Percentiles rank a stretch among this genome's conserved stretches.
phyloP scores from a whole-genome alignment of 345 rosid species.

The Bruguiera gymnorhiza region DNA sequence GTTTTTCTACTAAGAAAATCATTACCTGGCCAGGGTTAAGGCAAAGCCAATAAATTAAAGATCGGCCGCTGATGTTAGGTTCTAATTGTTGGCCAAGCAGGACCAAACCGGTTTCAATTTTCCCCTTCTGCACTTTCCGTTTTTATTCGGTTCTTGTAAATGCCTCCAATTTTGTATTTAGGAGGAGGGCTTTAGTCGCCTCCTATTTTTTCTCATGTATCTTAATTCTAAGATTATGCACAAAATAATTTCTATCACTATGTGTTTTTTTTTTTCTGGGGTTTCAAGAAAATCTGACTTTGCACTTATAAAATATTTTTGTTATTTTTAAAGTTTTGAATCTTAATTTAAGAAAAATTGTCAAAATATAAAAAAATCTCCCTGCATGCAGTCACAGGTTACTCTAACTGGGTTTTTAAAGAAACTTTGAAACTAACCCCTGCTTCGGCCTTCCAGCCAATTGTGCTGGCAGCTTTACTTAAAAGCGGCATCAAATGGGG shows the following conservation, averaged over 20 bases:
- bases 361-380: too few species aligned
- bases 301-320: too few species aligned
- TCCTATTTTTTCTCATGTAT: slow-evolving; percentile 16
- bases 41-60: too few species aligned
- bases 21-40: too few species aligned
- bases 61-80: slow-evolving; percentile 1
- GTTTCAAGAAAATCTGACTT: too few species aligned
- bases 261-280: too few species aligned
- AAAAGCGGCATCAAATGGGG: not conserved
- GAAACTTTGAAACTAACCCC: not conserved
- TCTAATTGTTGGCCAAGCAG: not conserved
- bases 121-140: too few species aligned
- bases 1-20: slow-evolving; percentile 32
- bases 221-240: slow-evolving; percentile 18
- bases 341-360: too few species aligned
- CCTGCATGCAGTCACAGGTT: too few species aligned
- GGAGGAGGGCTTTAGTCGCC: slow-evolving; percentile 3
- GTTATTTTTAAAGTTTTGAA: too few species aligned
- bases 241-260: slow-evolving; percentile 15
- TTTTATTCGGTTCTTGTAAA: slow-evolving; percentile 33
- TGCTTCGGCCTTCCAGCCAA: slow-evolving; percentile 1
- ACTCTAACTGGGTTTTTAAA: not conserved
- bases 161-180: slow-evolving; percentile 37
- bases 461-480: not conserved
- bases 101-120: slow-evolving; percentile 2